Evolutionary conservation across 2,329 filamentous ascomycete species (phyloP), one percentile per base, ranked within the genome.

Genomic region (Massarina eburnea): DNA sequence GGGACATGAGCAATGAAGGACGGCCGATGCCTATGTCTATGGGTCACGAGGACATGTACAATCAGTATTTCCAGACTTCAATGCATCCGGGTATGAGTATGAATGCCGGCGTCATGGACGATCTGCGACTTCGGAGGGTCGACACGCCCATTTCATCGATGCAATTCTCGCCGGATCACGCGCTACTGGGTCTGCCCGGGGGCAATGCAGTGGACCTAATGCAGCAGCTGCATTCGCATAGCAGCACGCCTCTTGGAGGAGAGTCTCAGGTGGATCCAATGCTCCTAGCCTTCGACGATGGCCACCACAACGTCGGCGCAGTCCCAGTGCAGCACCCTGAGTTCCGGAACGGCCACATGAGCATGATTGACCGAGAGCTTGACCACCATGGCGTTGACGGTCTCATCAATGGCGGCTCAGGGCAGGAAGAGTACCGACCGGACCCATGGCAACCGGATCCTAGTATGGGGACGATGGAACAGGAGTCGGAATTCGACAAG

Each of bases 31-130:
- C 78, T 17, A 64, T 71, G 47, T 72, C 73, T 24, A 75, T 79
- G 54, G 68, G 68, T 15, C 67, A 73, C 30, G 65, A 64, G 15
- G 72, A 75, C 33, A 56, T 72, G 39, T 72, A 73, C 44, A 72
- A 74, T 24, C 75, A 79, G 36, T 81, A 80, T 59, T 77, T 79
- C 53, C 76, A 80, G 45, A 71, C 72, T n/a, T 67, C 69, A 3
- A 60, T 77, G 30, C 74, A 76, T 37, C 73, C 73, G 15, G 70
- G 63, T 37, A 59, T 68, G 50, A 52, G 51, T 19, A 57, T 64
- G 43, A 51, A 42, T 15, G 43, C 50, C 7, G 50, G 45, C n/a
- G 58, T 64, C 22, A 49, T 61, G 37, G 65, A 68, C 21, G 65
- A 71, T 12, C 59, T 78, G 35, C 67, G 71, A 22, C 71, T 78